Evolutionary conservation across 805 yeast species (phyloP), one percentile per base, ranked within the genome.

Genomic region (Suhomyces emberorum): DNA sequence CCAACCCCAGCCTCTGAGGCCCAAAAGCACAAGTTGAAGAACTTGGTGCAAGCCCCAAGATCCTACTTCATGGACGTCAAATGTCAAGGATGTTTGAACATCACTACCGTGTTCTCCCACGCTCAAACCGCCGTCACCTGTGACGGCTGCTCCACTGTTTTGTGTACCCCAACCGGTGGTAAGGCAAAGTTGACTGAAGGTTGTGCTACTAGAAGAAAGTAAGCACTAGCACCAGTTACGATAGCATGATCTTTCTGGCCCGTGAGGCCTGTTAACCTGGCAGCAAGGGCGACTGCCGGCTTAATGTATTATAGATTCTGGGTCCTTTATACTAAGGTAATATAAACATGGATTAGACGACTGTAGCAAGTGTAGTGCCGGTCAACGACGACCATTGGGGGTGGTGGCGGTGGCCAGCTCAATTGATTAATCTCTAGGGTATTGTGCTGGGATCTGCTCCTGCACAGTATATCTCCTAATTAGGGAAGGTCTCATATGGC

Each of bases 171-270:
- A 32, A 56, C 69, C 38, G 69, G 69, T 51, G 69, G 69, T 57
- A 63, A 63, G 56, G 66, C 68, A 46, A 61, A 61, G 59, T 61
- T 63, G 57, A 57, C 65, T 43, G 69, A 63, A 59, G 69, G 69
- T 36, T 57, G 59, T 39, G 63, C 69, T 38, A 61, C 61, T 61
- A 63, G 69, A 60, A 61, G 55, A 53, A 63, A 63, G 61, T 63
- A 57, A 54, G 28, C 19, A 5, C 12, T 14, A 12, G 8, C 28
- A 7, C 6, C 7, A 6, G 5, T 26, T 14, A 26, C 12, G 32
- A 34, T 28, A 28, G 32, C 32, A 34, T 27, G 26, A 21, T 34
- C 21, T 20, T 34, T 32, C 11, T 21, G 21, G 26, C 14, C 15
- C 18, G 18, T 26, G 26, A 7, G 26, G 26, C 6, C 26, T 11